These are phyloP conservation scores for Cladochytrium replicatum DNA, from an alignment of 192 early-diverging fungal species.

Conservation along the genomic window DNA sequence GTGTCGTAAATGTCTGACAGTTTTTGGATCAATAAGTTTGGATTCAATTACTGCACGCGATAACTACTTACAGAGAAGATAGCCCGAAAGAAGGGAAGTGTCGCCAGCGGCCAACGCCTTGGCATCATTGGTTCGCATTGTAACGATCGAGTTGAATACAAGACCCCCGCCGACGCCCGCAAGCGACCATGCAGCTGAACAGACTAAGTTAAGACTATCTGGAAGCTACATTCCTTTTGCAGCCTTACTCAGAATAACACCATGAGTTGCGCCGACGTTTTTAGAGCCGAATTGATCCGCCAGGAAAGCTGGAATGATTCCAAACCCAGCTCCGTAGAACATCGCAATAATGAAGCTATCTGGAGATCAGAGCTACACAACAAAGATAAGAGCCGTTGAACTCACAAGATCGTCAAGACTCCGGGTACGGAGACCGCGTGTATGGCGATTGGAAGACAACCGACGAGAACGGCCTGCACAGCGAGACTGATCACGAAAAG, in stretches of 20 bases:
- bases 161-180: slow-evolving; percentile 63
- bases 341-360: slow-evolving; percentile 56
- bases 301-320: slow-evolving; percentile 63
- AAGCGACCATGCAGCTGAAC: slow-evolving; percentile 62
- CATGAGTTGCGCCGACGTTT: slow-evolving; percentile 64
- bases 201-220: too few relatives aligned
- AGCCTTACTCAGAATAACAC: slow-evolving; percentile 66
- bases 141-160: slow-evolving; percentile 56
- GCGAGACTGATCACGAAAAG: slow-evolving; percentile 53
- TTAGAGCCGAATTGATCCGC: slow-evolving; percentile 68
- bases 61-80: too few relatives aligned
- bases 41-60: too few relatives aligned
- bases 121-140: slow-evolving; percentile 30
- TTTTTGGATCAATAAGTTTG: too few relatives aligned
- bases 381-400: slow-evolving; percentile 34
- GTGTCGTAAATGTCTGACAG: slow-evolving; percentile 27
- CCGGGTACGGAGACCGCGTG: too few relatives aligned
- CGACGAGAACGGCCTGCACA: slow-evolving; percentile 50
- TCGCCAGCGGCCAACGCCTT: too few relatives aligned
- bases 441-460: slow-evolving; percentile 47
- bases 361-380: slow-evolving; percentile 49
- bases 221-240: too few relatives aligned
- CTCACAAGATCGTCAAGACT: too few relatives aligned
- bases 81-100: too few relatives aligned
- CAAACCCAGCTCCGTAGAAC: slow-evolving; percentile 70